phyloP scores from a whole-genome alignment of 2,329 filamentous ascomycete genomes.

The Aspergillus candidus region DNA sequence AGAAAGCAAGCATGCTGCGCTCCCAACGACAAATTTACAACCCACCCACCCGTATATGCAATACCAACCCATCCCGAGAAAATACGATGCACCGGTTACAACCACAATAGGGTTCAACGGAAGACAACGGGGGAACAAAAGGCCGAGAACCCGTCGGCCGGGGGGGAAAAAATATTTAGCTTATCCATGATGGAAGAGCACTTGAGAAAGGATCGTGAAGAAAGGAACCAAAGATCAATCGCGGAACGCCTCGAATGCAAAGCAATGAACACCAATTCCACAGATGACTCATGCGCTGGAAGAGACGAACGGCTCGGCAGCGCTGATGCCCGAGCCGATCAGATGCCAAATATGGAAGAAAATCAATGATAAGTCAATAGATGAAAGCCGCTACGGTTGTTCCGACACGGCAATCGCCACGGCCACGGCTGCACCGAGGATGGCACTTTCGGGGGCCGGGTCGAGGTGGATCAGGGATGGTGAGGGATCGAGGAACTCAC shows the following conservation, averaged over 20 bases:
- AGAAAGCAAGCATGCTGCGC: conserved; percentile 6
- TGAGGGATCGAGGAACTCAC: conserved; percentile 7
- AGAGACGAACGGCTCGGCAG: not conserved
- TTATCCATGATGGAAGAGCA: conserved; percentile 6
- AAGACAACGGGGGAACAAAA: conserved; percentile 1
- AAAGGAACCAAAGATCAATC: not conserved
- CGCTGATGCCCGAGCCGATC: no score
- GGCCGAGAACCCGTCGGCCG: not conserved
- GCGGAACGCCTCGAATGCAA: not conserved
- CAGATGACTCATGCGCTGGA: not conserved
- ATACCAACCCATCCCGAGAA: conserved; percentile 1
- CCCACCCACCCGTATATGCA: conserved; percentile 10
- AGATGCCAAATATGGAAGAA: not conserved
- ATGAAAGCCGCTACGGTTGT: conserved; percentile 5
- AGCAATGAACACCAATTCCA: conserved; percentile 2
- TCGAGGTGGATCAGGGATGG: conserved; percentile 34
- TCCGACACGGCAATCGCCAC: conserved; percentile 39
- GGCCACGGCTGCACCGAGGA: conserved; percentile 43
- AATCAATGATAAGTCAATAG: conserved; percentile 4
- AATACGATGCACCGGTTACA: conserved; percentile 6
- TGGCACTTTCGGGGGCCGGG: conserved; percentile 39
- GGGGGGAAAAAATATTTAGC: conserved; percentile 7
- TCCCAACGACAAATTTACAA: not conserved
- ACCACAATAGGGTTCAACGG: not conserved
- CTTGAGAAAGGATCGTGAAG: not conserved